A percentile compares a stretch with the other conserved stretches of the same genome.
Evolutionary conservation across 2,329 filamentous ascomycete genomes (phyloP).

Genomic region (Sphaerulina populicola): DNA sequence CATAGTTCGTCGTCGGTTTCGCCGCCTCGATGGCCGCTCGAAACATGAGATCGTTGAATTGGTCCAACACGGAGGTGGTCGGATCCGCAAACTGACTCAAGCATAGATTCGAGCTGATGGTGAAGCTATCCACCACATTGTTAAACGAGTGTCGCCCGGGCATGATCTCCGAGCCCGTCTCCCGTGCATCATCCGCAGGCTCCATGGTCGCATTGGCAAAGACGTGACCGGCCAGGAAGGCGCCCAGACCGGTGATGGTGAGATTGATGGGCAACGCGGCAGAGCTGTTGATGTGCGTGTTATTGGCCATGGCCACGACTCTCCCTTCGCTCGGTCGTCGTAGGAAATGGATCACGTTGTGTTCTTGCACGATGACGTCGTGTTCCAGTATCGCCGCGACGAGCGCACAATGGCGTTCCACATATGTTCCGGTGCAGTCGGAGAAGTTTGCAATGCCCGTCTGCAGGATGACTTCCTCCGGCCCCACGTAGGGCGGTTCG

Average conservation of each 20-base stretch:
- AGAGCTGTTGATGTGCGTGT: slow-evolving; percentile 5
- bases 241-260: slow-evolving; percentile 1
- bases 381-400: slow-evolving; percentile 15
- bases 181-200: not conserved
- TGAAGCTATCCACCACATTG: slow-evolving; percentile 1
- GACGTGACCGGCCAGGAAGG: slow-evolving; percentile 6
- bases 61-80: slow-evolving; percentile 2
- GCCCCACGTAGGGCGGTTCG: not conserved
- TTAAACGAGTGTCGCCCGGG: not conserved
- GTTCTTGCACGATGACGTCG: slow-evolving; percentile 6
- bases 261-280: not conserved
- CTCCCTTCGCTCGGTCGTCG: not conserved
- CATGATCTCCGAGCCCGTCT: not conserved
- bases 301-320: slow-evolving; percentile 11
- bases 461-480: slow-evolving; percentile 5
- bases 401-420: slow-evolving; percentile 8
- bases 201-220: slow-evolving; percentile 1
- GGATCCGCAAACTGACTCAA: slow-evolving; percentile 8
- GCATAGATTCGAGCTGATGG: not conserved
- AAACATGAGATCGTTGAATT: slow-evolving; percentile 12
- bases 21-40: not conserved
- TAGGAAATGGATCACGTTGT: slow-evolving; percentile 2
- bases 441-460: slow-evolving; percentile 6
- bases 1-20: not conserved
- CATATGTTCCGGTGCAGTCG: slow-evolving; percentile 7